Evolutionary conservation across 345 rosid genomes (phyloP).

Genomic region (Tarenaya hassleriana): DNA sequence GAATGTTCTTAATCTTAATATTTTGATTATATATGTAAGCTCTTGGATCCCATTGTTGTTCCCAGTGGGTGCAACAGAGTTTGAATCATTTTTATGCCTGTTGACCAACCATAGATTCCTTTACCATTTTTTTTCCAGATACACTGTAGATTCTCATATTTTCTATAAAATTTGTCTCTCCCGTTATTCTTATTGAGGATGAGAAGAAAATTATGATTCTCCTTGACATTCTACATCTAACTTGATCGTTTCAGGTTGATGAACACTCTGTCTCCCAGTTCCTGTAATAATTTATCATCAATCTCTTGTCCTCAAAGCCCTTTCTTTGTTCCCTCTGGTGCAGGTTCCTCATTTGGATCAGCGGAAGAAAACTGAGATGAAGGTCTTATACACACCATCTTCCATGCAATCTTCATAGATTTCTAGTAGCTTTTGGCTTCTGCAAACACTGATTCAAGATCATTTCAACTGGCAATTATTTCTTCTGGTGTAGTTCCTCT

Average conservation of each 20-base stretch:
- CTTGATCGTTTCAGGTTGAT: constrained; percentile 19
- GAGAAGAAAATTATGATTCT: constrained; percentile 5
- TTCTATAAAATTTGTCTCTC: constrained; percentile 5
- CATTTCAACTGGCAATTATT: not conserved
- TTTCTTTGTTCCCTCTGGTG: not conserved
- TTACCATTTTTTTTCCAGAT: constrained; percentile 19
- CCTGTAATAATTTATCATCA: not conserved
- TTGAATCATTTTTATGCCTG: constrained; percentile 39
- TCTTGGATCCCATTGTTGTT: too few relatives aligned
- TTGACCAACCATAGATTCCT: constrained; percentile 40
- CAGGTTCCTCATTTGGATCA: constrained; percentile 4
- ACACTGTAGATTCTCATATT: constrained; percentile 18
- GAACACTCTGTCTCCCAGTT: constrained; percentile 7
- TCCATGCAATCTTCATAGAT: constrained; percentile 1
- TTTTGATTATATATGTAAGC: constrained; percentile 12
- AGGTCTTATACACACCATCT: constrained; percentile 17
- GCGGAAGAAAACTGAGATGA: constrained; percentile 9
- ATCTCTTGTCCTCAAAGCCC: too few relatives aligned
- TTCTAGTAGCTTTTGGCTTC: not conserved
- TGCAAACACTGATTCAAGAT: not conserved
- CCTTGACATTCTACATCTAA: constrained; percentile 2
- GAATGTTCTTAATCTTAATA: constrained; percentile 12
- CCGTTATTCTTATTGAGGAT: constrained; percentile 4
- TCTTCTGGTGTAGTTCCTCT: constrained; percentile 11
- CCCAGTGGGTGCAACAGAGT: constrained; percentile 30